Conservation (phyloP, 768 basidiomycete species). For the Cantharellus cinnabarinus region DNA sequence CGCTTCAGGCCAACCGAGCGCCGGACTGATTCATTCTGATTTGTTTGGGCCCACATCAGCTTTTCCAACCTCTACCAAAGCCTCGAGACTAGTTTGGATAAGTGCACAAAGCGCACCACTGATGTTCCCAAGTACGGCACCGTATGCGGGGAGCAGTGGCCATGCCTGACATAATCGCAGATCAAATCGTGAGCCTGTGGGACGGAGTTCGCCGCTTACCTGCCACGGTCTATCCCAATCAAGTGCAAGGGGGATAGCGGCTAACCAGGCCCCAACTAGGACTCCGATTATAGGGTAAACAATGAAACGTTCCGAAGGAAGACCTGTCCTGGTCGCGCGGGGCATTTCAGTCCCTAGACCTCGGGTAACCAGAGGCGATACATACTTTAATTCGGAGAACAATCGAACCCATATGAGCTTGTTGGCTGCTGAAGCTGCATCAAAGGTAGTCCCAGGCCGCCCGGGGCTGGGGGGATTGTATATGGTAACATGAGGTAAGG, state of each 20-base stretch:
- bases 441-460: not conserved
- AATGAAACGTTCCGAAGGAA: constrained; percentile 54
- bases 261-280: constrained; percentile 57
- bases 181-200: not conserved
- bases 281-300: constrained; percentile 64
- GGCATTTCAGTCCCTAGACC: no score
- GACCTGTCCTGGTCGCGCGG: not conserved
- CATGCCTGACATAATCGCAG: constrained; percentile 33
- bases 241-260: constrained; percentile 66
- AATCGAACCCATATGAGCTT: constrained; percentile 57
- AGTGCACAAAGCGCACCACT: constrained; percentile 37
- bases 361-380: constrained; percentile 9
- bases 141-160: constrained; percentile 61
- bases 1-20: not conserved
- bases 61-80: constrained; percentile 1
- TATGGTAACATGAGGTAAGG: constrained; percentile 29
- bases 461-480: not conserved
- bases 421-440: constrained; percentile 18
- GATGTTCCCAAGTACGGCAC: constrained; percentile 49
- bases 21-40: not conserved
- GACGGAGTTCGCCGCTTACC: constrained; percentile 28
- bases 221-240: constrained; percentile 99
- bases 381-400: constrained; percentile 67
- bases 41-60: not conserved
- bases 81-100: constrained; percentile 18